Evolutionary conservation across 306 rosid genomes (phyloP).

Genomic region (Canavalia gladiata): DNA sequence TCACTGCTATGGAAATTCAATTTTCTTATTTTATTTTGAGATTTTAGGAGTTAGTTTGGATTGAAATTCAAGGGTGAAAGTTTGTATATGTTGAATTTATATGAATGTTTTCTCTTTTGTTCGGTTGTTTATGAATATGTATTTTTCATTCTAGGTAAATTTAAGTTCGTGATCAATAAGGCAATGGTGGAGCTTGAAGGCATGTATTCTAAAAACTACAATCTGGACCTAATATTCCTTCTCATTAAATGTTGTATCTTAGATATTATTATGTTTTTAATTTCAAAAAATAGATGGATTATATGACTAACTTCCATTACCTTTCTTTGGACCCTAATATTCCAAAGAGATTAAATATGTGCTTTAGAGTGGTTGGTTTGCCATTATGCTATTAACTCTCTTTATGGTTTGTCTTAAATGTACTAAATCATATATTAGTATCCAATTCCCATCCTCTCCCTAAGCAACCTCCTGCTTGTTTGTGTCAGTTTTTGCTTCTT

Average conservation of each 20-base stretch:
- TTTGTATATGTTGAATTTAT: too few species aligned
- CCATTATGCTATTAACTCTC: slow-evolving; percentile 36
- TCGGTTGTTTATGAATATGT: too few species aligned
- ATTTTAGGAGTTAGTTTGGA: too few species aligned
- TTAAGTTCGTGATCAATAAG: too few species aligned
- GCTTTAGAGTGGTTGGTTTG: slow-evolving; percentile 59
- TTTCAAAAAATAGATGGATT: slow-evolving; percentile 20
- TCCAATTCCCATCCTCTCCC: slow-evolving; percentile 16
- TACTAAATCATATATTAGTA: slow-evolving; percentile 45
- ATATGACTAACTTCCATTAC: slow-evolving; percentile 32
- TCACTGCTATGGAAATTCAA: slow-evolving; percentile 71
- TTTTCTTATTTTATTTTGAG: too few species aligned
- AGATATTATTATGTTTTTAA: neutral
- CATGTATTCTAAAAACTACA: too few species aligned
- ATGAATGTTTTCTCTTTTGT: too few species aligned
- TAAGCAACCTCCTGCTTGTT: slow-evolving; percentile 11
- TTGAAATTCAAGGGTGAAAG: too few species aligned
- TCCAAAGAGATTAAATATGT: slow-evolving; percentile 59
- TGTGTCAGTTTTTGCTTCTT: neutral
- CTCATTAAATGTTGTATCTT: neutral
- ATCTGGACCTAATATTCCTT: too few species aligned
- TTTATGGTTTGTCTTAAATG: slow-evolving; percentile 47
- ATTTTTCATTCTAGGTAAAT: too few species aligned
- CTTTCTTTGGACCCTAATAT: slow-evolving; percentile 53
- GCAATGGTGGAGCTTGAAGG: too few species aligned